phyloP scores from a whole-genome alignment of 2,329 filamentous ascomycete species.

The Pestalotiopsis sp. region DNA sequence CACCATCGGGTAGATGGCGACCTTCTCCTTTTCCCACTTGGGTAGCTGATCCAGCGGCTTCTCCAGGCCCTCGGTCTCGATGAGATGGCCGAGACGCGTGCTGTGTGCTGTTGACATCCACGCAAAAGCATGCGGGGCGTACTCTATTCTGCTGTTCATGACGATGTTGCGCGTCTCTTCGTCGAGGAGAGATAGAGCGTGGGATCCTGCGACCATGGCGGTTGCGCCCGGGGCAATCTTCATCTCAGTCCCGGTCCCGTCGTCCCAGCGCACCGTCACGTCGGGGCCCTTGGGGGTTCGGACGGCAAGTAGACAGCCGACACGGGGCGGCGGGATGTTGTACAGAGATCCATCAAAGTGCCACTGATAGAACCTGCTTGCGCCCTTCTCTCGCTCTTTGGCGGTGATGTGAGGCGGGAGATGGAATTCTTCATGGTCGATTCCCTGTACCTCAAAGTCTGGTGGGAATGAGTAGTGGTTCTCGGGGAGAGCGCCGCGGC shows the following conservation, averaged over 20 bases:
- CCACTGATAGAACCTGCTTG: conserved; percentile 71
- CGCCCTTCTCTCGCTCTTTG: conserved; percentile 33
- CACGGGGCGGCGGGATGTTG: conserved; percentile 71
- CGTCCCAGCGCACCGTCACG: conserved; percentile 73
- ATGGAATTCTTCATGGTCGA: conserved; percentile 37
- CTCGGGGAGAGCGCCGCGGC: conserved; percentile 68
- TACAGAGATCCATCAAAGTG: conserved; percentile 81
- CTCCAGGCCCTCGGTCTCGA: conserved; percentile 68
- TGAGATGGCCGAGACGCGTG: conserved; percentile 67
- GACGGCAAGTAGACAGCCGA: conserved; percentile 75
- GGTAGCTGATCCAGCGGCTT: conserved; percentile 62
- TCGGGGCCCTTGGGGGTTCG: conserved; percentile 66
- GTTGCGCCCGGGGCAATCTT: conserved; percentile 74
- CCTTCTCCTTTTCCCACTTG: conserved; percentile 63
- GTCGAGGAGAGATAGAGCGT: conserved; percentile 69
- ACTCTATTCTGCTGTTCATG: conserved; percentile 68
- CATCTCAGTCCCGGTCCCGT: conserved; percentile 66
- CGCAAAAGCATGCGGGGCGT: conserved; percentile 78
- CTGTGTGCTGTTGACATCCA: conserved; percentile 76
- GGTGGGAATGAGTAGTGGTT: conserved; percentile 50
- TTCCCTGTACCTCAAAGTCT: conserved; percentile 38
- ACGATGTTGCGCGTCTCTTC: conserved; percentile 68
- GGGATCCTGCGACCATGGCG: conserved; percentile 71
- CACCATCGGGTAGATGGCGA: conserved; percentile 74
- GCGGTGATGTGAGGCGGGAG: conserved; percentile 36